phyloP scores from a whole-genome alignment of 805 yeast species.

The Metschnikowia colocasiae region DNA sequence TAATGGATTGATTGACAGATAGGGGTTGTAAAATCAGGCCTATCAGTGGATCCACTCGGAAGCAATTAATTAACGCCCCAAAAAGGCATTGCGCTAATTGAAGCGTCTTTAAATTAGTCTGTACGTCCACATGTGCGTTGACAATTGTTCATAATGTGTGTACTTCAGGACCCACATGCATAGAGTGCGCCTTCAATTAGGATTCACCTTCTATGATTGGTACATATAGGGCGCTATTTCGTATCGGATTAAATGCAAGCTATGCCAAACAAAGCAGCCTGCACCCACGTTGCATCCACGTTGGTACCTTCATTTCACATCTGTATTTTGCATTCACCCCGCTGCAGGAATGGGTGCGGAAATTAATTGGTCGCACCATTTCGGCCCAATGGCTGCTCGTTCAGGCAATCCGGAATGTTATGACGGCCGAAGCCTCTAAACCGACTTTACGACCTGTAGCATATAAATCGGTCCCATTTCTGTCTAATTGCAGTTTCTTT shows the following conservation, averaged over 20 bases:
- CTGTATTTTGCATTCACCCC: background rate
- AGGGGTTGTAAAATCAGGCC: no score
- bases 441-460: no score
- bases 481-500: background rate
- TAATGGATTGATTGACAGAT: no score
- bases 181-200: background rate
- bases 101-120: background rate
- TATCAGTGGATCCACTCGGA: no score
- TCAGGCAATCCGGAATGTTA: background rate
- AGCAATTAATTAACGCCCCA: no score
- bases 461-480: background rate
- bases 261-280: background rate
- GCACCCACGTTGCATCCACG: conserved; percentile 6
- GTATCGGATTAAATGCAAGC: background rate
- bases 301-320: background rate
- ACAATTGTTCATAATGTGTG: background rate
- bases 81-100: background rate
- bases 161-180: background rate
- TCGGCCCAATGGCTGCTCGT: background rate
- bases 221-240: no score
- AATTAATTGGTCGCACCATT: background rate
- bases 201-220: background rate
- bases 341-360: conserved; percentile 3
- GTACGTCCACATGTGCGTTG: background rate
- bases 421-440: background rate